Percentiles rank a stretch among this genome's conserved stretches.
phyloP scores from a whole-genome alignment of 2,329 filamentous ascomycete genomes.

The Hymenoscyphus repandus region DNA sequence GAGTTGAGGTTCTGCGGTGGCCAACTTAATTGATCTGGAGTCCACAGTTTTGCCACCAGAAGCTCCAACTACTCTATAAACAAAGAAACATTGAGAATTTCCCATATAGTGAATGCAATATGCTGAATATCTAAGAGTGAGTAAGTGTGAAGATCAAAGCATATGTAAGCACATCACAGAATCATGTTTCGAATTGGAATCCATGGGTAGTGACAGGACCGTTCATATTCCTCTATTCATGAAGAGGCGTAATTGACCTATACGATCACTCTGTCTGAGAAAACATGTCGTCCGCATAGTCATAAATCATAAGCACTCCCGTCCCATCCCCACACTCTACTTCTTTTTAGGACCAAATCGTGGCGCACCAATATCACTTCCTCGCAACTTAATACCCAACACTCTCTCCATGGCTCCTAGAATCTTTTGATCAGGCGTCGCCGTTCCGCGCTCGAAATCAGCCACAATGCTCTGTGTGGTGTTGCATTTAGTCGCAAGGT shows the following conservation, averaged over 20 bases:
- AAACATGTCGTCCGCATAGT: not conserved
- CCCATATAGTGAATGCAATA: too few species aligned
- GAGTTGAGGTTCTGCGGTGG: too few species aligned
- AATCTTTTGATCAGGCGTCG: conserved; percentile 77
- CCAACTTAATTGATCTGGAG: too few species aligned
- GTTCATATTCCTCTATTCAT: not conserved
- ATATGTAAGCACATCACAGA: too few species aligned
- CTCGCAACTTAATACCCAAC: conserved; percentile 83
- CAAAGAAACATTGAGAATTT: too few species aligned
- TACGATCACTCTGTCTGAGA: conserved; percentile 5
- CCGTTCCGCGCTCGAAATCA: conserved; percentile 79
- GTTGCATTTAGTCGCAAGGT: conserved; percentile 82
- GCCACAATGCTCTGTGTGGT: conserved; percentile 74
- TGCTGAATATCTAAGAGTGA: too few species aligned
- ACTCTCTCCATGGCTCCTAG: conserved; percentile 73
- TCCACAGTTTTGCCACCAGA: too few species aligned
- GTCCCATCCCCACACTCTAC: conserved; percentile 8
- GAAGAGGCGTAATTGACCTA: conserved; percentile 3
- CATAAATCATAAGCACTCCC: conserved; percentile 3
- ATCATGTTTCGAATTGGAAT: too few species aligned
- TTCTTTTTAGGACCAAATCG: conserved; percentile 56
- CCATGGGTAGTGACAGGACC: too few species aligned
- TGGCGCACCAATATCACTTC: conserved; percentile 77
- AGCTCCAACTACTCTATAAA: too few species aligned
- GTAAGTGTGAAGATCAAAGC: too few species aligned